Conservation (phyloP, 345 rosid genomes). For the Eutrema heterophyllum region DNA sequence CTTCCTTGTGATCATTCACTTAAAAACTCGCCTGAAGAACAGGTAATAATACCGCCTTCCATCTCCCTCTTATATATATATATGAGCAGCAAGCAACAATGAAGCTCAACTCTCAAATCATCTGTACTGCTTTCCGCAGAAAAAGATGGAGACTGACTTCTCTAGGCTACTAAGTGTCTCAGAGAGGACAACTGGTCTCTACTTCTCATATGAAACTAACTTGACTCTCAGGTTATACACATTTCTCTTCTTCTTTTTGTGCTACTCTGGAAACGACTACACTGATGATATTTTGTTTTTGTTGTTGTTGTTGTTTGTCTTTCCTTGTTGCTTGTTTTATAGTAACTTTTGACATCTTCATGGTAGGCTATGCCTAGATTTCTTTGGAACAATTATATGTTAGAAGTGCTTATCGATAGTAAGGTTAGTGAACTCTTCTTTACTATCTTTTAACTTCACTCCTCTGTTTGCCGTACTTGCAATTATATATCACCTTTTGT, state of each 20-base stretch:
- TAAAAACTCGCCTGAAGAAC: constrained; percentile 54
- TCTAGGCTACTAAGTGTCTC: constrained; percentile 58
- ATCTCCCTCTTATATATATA: background rate
- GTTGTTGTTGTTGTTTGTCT: too few species aligned
- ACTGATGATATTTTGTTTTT: too few species aligned
- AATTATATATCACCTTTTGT: background rate
- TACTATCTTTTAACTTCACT: constrained; percentile 5
- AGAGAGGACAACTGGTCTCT: constrained; percentile 74
- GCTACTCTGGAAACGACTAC: too few species aligned
- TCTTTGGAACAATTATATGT: constrained; percentile 94
- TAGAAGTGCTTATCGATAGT: constrained; percentile 86
- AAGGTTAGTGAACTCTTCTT: constrained; percentile 46
- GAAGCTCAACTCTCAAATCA: background rate
- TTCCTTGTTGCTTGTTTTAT: too few species aligned
- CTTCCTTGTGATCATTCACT: constrained; percentile 80
- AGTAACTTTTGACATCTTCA: background rate
- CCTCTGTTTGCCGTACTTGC: constrained; percentile 9
- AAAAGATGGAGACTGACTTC: constrained; percentile 70
- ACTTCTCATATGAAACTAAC: constrained; percentile 79
- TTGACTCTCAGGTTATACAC: too few species aligned
- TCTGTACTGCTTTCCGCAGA: constrained; percentile 43
- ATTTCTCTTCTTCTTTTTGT: too few species aligned
- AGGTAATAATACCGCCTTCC: constrained; percentile 38
- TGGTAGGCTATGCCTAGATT: constrained; percentile 95
- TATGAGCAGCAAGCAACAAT: too few species aligned